A percentile compares a stretch with the other conserved stretches of the same genome.
These are phyloP conservation scores for Cymbopogon flexuosus DNA, from an alignment of 202 grass and related monocot genomes.

Conservation along the genomic window DNA sequence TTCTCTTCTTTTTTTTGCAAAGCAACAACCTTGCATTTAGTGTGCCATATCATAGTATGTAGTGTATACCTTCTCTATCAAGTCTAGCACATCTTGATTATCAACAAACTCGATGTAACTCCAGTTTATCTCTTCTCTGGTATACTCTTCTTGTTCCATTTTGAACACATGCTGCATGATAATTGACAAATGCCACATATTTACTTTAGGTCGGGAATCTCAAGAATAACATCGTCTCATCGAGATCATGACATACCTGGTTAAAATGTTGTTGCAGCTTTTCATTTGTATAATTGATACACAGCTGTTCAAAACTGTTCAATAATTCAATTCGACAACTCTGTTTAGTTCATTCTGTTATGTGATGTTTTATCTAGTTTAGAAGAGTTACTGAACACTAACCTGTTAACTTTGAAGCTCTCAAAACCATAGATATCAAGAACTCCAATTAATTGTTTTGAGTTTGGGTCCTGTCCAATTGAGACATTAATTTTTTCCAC, in stretches of 20 bases:
- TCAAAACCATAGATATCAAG: slow-evolving; percentile 99
- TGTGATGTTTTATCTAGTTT: background rate
- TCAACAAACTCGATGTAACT: slow-evolving; percentile 99
- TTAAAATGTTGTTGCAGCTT: slow-evolving; percentile 99
- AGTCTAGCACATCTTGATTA: slow-evolving; percentile 97
- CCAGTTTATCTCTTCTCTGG: slow-evolving; percentile 97
- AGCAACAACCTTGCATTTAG: background rate
- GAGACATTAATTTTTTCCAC: slow-evolving; percentile 98
- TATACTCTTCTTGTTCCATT: slow-evolving; percentile 99
- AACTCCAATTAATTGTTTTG: slow-evolving; percentile 97
- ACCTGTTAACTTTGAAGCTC: slow-evolving; percentile 99
- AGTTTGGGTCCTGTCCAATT: slow-evolving; percentile 98
- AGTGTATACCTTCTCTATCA: slow-evolving; percentile 89
- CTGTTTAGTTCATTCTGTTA: slow-evolving; percentile 22
- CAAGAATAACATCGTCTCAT: slow-evolving; percentile 9
- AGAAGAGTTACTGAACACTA: slow-evolving; percentile 31
- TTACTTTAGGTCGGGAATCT: slow-evolving; percentile 35
- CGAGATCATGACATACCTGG: slow-evolving; percentile 52
- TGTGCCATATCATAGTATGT: background rate
- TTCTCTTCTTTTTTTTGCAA: background rate
- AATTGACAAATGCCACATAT: slow-evolving; percentile 35
- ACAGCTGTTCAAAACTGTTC: slow-evolving; percentile 95
- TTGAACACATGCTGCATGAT: slow-evolving; percentile 93
- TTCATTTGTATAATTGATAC: slow-evolving; percentile 99
- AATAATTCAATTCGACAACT: slow-evolving; percentile 24